Evolutionary conservation across 73 alveolate species (phyloP), one percentile per base, ranked within the genome.

Genomic region (Paramecium tetraurelia): DNA sequence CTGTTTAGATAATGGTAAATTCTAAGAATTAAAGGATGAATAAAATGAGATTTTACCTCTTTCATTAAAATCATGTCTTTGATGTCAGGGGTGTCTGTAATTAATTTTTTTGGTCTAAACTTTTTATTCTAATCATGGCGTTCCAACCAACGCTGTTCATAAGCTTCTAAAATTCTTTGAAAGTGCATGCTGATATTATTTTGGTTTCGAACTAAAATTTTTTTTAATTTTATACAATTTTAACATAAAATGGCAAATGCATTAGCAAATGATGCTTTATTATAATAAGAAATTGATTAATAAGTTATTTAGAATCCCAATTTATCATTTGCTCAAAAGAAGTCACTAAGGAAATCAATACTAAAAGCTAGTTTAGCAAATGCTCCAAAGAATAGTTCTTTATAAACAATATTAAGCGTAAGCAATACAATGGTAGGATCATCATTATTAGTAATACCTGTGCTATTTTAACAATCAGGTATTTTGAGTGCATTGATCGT

Each of bases 391-490:
- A 72, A 72, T 40, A 41, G 63, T 3, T 80, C 90, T 0, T 20
- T 80, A 6, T 46, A 41, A 80, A 80, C 90, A 8, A 80, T 80
- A 44, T 63, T 80, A 59, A 80, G 75, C n/a, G 57, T 80, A 8
- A 31, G 63, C 16, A 80, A 80, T 22, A 44, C 90, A 44, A 80
- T 80, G 90, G 90, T 80, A 5, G 90, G 90, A 40, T 80, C 90
- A 9, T 44, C 76, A 21, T 24, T 48, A 80, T 20, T 80, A n/a
- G 90, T 80, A 9, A 31, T 80, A 33, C 90, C 90, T 8, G 75
- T 80, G 14, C 18, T 80, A 44, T 80, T 44, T 46, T 40, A 8
- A 44, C 6, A 80, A 24, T 24, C 70, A 20, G 90, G 90, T n/a
- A 46, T 80, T 40, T 22, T 80, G 31, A 80, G 76, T 46, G 35